A percentile compares a stretch with the other conserved stretches of the same genome.
Evolutionary conservation across 352 stramenopile genomes (phyloP).

Genomic region (Globisporangium spinosum): DNA sequence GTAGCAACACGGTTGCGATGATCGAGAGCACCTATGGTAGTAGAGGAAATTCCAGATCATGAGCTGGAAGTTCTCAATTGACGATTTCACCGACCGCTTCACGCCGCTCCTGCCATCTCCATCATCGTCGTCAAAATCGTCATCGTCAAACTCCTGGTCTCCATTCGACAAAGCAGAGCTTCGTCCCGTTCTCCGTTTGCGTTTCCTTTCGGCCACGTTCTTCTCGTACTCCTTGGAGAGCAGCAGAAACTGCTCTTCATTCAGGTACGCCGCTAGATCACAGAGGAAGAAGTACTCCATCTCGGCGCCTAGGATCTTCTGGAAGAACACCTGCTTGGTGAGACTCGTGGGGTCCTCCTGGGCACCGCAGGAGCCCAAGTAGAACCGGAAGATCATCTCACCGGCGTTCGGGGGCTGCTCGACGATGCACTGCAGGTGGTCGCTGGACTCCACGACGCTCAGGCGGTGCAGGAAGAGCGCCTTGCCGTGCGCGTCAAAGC

Average conservation of each 20-base stretch:
- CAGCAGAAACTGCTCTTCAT: slow-evolving; percentile 60
- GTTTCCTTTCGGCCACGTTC: slow-evolving; percentile 31
- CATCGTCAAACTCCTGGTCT: slow-evolving; percentile 21
- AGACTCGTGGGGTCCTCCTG: slow-evolving; percentile 20
- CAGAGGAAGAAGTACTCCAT: slow-evolving; percentile 76
- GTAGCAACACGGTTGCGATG: slow-evolving; percentile 39
- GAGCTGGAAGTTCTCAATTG: slow-evolving; percentile 54
- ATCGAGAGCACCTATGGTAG: slow-evolving; percentile 49
- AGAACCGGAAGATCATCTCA: slow-evolving; percentile 62
- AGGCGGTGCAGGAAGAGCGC: slow-evolving; percentile 60
- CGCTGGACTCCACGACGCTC: slow-evolving; percentile 45
- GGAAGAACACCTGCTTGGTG: slow-evolving; percentile 55
- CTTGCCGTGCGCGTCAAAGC: slow-evolving; percentile 56
- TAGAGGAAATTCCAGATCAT: slow-evolving; percentile 61
- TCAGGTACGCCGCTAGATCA: slow-evolving; percentile 54
- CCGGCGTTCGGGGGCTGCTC: slow-evolving; percentile 50
- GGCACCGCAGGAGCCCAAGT: slow-evolving; percentile 40
- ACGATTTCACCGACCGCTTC: slow-evolving; percentile 12
- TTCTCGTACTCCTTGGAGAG: slow-evolving; percentile 67
- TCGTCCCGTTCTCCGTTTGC: slow-evolving; percentile 11
- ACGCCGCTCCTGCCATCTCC: slow-evolving; percentile 3
- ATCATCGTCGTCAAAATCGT: slow-evolving; percentile 14
- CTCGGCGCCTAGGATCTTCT: slow-evolving; percentile 47
- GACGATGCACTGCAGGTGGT: slow-evolving; percentile 53
- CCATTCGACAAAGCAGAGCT: slow-evolving; percentile 14